Percentiles rank a stretch among this genome's conserved stretches.
These are phyloP conservation scores for Penicillium waksmanii DNA, from an alignment of 495 filamentous ascomycete genomes.

Conservation along the genomic window DNA sequence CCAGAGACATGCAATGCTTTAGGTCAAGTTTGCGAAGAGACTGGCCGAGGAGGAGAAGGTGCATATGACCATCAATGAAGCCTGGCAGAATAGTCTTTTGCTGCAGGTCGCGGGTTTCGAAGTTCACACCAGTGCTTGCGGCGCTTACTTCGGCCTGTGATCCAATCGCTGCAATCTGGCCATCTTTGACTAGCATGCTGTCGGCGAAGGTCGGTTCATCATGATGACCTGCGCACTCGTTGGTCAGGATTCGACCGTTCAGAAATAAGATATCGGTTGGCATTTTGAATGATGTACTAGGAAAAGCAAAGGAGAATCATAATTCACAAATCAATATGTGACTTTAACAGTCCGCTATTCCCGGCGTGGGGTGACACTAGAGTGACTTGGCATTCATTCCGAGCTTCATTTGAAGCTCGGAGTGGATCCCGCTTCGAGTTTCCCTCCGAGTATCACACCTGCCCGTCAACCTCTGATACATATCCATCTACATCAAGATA, in stretches of 20 bases:
- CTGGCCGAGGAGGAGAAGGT: slow-evolving; percentile 55
- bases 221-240: slow-evolving; percentile 31
- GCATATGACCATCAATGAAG: slow-evolving; percentile 63
- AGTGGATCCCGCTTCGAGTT: slow-evolving; percentile 9
- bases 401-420: slow-evolving; percentile 2
- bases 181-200: slow-evolving; percentile 31
- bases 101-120: not conserved
- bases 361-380: not conserved
- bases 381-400: not conserved
- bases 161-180: slow-evolving; percentile 19
- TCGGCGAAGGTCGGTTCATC: slow-evolving; percentile 31
- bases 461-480: not conserved
- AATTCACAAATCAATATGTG: not conserved
- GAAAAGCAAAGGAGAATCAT: not conserved
- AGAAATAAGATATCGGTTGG: slow-evolving; percentile 23
- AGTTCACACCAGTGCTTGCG: slow-evolving; percentile 1
- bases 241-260: slow-evolving; percentile 40
- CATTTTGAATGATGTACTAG: not conserved
- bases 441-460: slow-evolving; percentile 1
- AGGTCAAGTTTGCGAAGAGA: slow-evolving; percentile 58
- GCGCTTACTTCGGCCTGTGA: slow-evolving; percentile 34
- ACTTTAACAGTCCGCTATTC: not conserved
- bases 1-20: slow-evolving; percentile 50
- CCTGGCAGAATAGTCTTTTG: not conserved
- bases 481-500: slow-evolving; percentile 4